These are phyloP conservation scores for Ophiosphaerella korrae DNA, from an alignment of 2,329 filamentous ascomycete genomes.

Conservation along the genomic window DNA sequence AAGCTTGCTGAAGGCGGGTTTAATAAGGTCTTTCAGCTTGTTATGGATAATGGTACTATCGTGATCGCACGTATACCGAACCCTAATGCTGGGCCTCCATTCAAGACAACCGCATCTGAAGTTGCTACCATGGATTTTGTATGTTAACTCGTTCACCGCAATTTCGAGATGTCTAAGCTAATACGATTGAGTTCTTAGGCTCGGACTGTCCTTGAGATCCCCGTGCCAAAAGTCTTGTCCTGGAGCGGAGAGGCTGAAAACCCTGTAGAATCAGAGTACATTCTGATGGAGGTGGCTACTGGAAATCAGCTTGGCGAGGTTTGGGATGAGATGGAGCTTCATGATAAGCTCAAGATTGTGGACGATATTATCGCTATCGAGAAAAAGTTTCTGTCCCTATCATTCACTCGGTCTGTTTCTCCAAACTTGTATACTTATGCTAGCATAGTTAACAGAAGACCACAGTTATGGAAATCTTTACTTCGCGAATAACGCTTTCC, in stretches of 20 bases:
- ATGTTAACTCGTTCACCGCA: slow-evolving; percentile 3
- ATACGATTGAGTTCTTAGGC: slow-evolving; percentile 8
- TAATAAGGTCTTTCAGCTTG: slow-evolving; percentile 31
- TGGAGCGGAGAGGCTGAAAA: slow-evolving; percentile 25
- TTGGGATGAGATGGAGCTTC: slow-evolving; percentile 36
- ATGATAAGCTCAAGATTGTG: slow-evolving; percentile 35
- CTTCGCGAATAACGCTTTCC: slow-evolving; percentile 38
- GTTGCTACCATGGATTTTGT: slow-evolving; percentile 32
- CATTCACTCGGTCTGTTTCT: slow-evolving; percentile 37
- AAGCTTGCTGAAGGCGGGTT: slow-evolving; percentile 35
- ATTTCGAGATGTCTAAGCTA: slow-evolving; percentile 5
- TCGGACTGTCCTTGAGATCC: slow-evolving; percentile 24
- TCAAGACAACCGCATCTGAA: slow-evolving; percentile 21
- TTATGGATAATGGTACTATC: slow-evolving; percentile 25
- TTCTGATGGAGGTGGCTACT: slow-evolving; percentile 38
- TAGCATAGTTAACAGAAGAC: slow-evolving; percentile 13
- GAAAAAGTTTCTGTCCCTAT: slow-evolving; percentile 45
- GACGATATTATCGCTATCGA: slow-evolving; percentile 45
- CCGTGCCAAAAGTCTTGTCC: slow-evolving; percentile 27
- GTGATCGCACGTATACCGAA: slow-evolving; percentile 24
- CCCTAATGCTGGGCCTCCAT: slow-evolving; percentile 18
- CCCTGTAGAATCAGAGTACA: slow-evolving; percentile 29
- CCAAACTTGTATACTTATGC: not conserved
- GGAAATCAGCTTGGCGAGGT: slow-evolving; percentile 35
- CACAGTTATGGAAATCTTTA: slow-evolving; percentile 49